A percentile compares a stretch with the other conserved stretches of the same genome.
These are phyloP conservation scores for Persicaria maculosa DNA, from an alignment of 148 eudicot species.

Conservation along the genomic window DNA sequence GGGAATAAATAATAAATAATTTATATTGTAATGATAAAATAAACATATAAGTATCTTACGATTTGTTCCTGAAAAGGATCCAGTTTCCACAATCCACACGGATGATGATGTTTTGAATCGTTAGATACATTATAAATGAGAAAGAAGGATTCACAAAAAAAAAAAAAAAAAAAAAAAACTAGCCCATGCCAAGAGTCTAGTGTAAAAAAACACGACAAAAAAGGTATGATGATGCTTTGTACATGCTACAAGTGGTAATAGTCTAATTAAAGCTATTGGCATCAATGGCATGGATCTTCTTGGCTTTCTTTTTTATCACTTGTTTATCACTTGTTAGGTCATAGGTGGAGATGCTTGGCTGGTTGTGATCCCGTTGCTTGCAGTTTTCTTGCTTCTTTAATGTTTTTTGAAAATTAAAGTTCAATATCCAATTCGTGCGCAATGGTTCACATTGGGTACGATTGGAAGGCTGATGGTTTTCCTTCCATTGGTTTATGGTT, in stretches of 20 bases:
- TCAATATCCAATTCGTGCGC: not conserved
- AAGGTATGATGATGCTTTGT: not conserved
- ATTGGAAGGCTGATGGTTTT: not conserved
- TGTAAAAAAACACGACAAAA: no score
- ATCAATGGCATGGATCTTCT: not conserved
- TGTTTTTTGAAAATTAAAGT: no score
- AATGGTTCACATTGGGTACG: not conserved
- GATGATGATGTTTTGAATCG: not conserved
- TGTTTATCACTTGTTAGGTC: no score
- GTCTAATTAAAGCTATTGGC: not conserved
- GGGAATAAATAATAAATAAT: not conserved
- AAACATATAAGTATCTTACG: not conserved
- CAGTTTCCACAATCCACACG: not conserved
- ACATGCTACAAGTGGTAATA: not conserved
- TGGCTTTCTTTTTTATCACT: not conserved
- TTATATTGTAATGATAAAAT: not conserved
- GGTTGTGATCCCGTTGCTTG: not conserved
- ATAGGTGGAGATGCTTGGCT: not conserved
- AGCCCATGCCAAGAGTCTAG: no score
- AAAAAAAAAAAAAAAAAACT: no score
- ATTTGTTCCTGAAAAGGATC: not conserved
- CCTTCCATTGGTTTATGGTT: not conserved
- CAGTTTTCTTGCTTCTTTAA: slow-evolving; percentile 2
- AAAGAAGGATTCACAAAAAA: no score
- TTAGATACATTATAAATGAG: no score